Evolutionary conservation across 179 eudicot genomes (phyloP), one percentile per base, ranked within the genome.

Genomic region (Camellia oleifera): DNA sequence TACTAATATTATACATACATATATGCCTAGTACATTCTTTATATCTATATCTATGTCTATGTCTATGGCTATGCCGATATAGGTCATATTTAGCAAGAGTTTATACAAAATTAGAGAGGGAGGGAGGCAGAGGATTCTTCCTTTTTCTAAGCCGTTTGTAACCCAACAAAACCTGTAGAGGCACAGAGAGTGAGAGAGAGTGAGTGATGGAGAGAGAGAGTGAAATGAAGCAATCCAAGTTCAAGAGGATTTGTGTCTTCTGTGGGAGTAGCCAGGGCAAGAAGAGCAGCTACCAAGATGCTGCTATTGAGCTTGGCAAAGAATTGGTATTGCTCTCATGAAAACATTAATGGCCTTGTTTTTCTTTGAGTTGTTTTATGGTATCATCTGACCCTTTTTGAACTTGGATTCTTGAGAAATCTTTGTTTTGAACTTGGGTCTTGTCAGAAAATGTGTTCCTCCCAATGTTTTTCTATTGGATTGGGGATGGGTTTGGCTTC

Each of bases 251-350:
- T 54, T 93, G 98, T 86, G 98, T 93, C 17, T 93, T 93, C 71
- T 93, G 98, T 85, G 98, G 98, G 68, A 93, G 98, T 57, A 93
- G 98, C 73, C 91, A 92, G 46, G 98, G 98, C 13, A 93, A 92
- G 77, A 93, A 88, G 71, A 88, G 86, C 3, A 91, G 94, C 85
- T 93, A 90, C 76, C 98, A 91, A 76, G 91, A 89, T 79, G 97
- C 97, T 81, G 97, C 97, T 75, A 72, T 87, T 85, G 91, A 92
- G 73, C 94, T 93, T 72, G 98, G 89, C 78, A 83, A 86, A n/a
- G 92, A 92, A 85, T 56, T 93, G 93, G 97, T 93, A 93, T n/a
- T 77, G 75, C 18, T 76, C 78, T 70, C 69, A 9, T 6, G 13
- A 32, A 32, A 32, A 48, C 45, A 73, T 72, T 32, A 73, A 53